Conservation (phyloP, 2,329 filamentous ascomycete genomes). For the Fusarium sarcochroum region DNA sequence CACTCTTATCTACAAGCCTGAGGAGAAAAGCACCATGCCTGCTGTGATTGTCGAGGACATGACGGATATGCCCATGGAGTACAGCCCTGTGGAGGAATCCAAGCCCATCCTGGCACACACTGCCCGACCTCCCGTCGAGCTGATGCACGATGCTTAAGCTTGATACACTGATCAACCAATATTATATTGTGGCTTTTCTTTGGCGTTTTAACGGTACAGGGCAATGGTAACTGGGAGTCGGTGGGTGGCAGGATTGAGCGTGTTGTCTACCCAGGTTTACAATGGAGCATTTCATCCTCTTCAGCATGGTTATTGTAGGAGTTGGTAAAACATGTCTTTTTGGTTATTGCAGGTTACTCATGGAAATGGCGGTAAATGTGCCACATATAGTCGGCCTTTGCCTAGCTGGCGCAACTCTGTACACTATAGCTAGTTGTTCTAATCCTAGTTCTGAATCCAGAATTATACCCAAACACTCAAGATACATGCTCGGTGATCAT, state of each 20-base stretch:
- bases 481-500: not conserved
- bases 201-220: conserved; percentile 39
- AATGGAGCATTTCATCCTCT: conserved; percentile 37
- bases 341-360: conserved; percentile 10
- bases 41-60: conserved; percentile 78
- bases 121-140: conserved; percentile 73
- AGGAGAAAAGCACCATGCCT: conserved; percentile 70
- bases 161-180: not conserved
- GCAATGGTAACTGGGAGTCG: conserved; percentile 19
- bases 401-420: conserved; percentile 22
- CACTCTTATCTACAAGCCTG: conserved; percentile 75
- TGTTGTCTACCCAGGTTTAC: conserved; percentile 21
- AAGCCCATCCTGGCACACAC: conserved; percentile 72
- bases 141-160: conserved; percentile 65
- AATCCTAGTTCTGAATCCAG: conserved; percentile 25
- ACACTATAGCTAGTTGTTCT: conserved; percentile 28
- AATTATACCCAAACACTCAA: conserved; percentile 9
- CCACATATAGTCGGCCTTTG: conserved; percentile 16
- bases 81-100: conserved; percentile 59
- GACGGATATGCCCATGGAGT: conserved; percentile 67
- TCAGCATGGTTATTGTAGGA: conserved; percentile 37
- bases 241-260: conserved; percentile 21
- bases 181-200: conserved; percentile 20
- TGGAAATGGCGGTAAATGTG: conserved; percentile 18
- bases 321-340: conserved; percentile 42